Evolutionary conservation across 192 early-diverging fungal species (phyloP).

Genomic region (Coemansia sp.): DNA sequence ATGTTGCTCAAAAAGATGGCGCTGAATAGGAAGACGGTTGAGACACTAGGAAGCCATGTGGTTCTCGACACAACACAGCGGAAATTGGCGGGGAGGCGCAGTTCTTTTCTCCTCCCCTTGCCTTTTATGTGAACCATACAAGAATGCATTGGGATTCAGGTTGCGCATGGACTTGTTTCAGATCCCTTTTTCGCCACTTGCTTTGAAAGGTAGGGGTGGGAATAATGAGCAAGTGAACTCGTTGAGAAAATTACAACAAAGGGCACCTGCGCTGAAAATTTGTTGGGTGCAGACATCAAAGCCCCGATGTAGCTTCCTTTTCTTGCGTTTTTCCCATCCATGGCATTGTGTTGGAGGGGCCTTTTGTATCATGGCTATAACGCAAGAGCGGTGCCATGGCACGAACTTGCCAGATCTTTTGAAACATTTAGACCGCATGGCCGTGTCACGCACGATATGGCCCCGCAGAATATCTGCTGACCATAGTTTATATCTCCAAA

Average conservation of each 20-base stretch:
- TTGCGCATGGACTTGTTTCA: not conserved
- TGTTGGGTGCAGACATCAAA: not conserved
- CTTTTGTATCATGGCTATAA: not conserved
- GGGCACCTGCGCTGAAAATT: not conserved
- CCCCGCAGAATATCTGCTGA: not conserved
- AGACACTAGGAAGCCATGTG: constrained; percentile 2
- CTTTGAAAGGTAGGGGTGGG: not conserved
- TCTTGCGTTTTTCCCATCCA: not conserved
- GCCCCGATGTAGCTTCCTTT: not conserved
- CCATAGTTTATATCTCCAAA: not conserved
- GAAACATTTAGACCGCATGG: not conserved
- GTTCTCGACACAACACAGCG: not conserved
- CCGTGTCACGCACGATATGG: not conserved
- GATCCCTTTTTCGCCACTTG: not conserved
- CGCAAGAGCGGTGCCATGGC: not conserved
- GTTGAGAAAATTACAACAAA: not conserved
- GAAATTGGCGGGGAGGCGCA: not conserved
- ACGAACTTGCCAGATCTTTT: not conserved
- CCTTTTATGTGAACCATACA: not conserved
- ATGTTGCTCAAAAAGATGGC: not conserved
- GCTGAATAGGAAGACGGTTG: not conserved
- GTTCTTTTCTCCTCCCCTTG: not conserved
- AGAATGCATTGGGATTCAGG: not conserved
- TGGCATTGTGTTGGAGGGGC: not conserved
- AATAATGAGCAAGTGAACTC: not conserved